phyloP scores from a whole-genome alignment of 192 early-diverging fungal genomes.

The Coemansia sp. region DNA sequence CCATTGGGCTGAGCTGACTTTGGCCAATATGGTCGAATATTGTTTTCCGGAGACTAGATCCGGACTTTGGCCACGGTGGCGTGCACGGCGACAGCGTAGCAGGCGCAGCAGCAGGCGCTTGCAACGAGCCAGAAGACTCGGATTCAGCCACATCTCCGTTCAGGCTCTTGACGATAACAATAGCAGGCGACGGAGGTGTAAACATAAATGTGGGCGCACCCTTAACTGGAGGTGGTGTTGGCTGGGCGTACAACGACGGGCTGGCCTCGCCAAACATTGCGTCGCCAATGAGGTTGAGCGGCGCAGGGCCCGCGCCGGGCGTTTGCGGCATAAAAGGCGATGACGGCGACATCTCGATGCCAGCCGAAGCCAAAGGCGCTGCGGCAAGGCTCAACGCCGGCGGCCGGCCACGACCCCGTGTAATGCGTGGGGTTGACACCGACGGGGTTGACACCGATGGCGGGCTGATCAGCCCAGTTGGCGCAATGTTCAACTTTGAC shows the following conservation, averaged over 20 bases:
- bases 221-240: constrained; percentile 26
- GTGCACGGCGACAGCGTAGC: constrained; percentile 32
- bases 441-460: constrained; percentile 22
- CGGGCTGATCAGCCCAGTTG: constrained; percentile 43
- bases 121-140: background rate
- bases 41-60: constrained; percentile 40
- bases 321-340: constrained; percentile 40
- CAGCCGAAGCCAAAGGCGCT: constrained; percentile 14
- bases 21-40: constrained; percentile 53
- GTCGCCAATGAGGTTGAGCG: constrained; percentile 1
- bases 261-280: constrained; percentile 40
- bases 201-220: constrained; percentile 46
- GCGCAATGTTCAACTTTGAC: constrained; percentile 31
- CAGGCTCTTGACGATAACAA: constrained; percentile 1
- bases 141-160: background rate
- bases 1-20: constrained; percentile 46
- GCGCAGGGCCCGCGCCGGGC: constrained; percentile 5
- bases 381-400: constrained; percentile 29
- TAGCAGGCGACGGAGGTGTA: constrained; percentile 39
- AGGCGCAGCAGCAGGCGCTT: background rate
- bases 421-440: constrained; percentile 14
- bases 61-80: constrained; percentile 48
- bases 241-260: constrained; percentile 32
- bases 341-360: constrained; percentile 22
- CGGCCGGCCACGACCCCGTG: constrained; percentile 15